Conservation (phyloP, 225 moss, liverwort and hornwort species). For the Polytrichum formosum region DNA sequence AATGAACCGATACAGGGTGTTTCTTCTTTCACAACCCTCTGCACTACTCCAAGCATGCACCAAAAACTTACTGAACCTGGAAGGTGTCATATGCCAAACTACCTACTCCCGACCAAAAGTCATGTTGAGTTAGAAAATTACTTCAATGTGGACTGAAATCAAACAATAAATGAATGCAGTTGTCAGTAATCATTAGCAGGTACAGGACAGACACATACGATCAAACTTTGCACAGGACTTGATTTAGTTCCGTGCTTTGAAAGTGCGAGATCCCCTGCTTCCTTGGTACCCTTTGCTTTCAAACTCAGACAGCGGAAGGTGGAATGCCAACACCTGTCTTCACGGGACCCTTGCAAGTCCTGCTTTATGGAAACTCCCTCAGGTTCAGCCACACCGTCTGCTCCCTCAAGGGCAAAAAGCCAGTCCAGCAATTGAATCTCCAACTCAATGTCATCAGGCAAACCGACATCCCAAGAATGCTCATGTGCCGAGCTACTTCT, state of each 20-base stretch:
- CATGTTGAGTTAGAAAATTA: neutral
- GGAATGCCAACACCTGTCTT: constrained; percentile 92
- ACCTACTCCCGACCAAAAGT: no score
- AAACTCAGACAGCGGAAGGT: constrained; percentile 89
- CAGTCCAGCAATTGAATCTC: constrained; percentile 96
- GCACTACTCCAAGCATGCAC: no score
- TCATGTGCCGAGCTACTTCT: constrained; percentile 36
- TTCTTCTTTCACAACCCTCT: no score
- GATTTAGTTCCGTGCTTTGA: constrained; percentile 34
- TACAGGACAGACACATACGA: constrained; percentile 44
- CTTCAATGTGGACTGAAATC: no score
- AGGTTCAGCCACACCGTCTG: constrained; percentile 56
- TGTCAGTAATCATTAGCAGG: neutral
- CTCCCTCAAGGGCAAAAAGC: constrained; percentile 93
- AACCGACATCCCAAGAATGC: constrained; percentile 76
- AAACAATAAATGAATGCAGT: neutral
- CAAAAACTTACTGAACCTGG: no score
- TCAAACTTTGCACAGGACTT: constrained; percentile 77
- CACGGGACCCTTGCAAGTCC: constrained; percentile 40
- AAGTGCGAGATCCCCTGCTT: constrained; percentile 27
- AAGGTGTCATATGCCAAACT: no score
- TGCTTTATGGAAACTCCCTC: constrained; percentile 20
- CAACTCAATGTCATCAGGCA: constrained; percentile 82
- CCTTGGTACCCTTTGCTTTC: constrained; percentile 72
- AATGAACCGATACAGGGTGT: no score